These are phyloP conservation scores for Graphilbum ipis-grandicollis DNA, from an alignment of 2,329 filamentous ascomycete genomes.

Conservation along the genomic window DNA sequence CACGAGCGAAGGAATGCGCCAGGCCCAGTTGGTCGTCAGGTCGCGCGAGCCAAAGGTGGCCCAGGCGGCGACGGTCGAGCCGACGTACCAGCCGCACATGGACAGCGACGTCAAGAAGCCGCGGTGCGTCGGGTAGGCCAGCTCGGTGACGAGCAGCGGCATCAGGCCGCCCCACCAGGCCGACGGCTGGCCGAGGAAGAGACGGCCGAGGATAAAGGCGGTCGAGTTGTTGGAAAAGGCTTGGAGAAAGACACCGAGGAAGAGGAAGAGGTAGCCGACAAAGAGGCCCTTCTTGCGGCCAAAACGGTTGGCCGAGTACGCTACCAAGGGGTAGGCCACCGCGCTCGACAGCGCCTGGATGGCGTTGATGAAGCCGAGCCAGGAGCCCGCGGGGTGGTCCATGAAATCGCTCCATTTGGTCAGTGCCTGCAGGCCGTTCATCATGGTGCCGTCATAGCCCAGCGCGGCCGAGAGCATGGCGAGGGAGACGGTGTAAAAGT, in stretches of 20 bases:
- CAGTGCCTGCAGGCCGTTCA: constrained; percentile 23
- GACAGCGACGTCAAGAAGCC: constrained; percentile 5
- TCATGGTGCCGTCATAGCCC: constrained; percentile 13
- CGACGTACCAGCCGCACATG: constrained; percentile 12
- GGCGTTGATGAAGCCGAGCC: constrained; percentile 17
- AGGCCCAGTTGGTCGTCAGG: constrained; percentile 26
- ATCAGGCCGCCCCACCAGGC: constrained; percentile 1
- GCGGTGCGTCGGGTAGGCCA: constrained; percentile 7
- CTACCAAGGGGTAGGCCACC: constrained; percentile 11
- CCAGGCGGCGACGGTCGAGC: constrained; percentile 15
- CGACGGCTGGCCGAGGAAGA: constrained; percentile 13
- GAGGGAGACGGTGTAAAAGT: background rate
- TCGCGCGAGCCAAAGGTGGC: constrained; percentile 14
- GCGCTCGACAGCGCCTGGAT: constrained; percentile 13
- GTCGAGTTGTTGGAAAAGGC: constrained; percentile 11
- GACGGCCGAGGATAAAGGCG: constrained; percentile 15
- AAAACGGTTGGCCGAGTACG: constrained; percentile 12
- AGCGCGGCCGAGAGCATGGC: constrained; percentile 6
- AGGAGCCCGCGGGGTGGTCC: constrained; percentile 16
- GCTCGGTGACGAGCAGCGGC: constrained; percentile 6
- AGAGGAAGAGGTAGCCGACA: constrained; percentile 15
- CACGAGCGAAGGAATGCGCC: constrained; percentile 40
- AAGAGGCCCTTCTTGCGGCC: constrained; percentile 22
- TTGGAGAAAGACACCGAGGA: constrained; percentile 17
- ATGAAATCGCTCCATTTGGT: constrained; percentile 20